A percentile compares a stretch with the other conserved stretches of the same genome.
These are phyloP conservation scores for Nyssa sinensis DNA, from an alignment of 148 eudicot species.

Conservation along the genomic window DNA sequence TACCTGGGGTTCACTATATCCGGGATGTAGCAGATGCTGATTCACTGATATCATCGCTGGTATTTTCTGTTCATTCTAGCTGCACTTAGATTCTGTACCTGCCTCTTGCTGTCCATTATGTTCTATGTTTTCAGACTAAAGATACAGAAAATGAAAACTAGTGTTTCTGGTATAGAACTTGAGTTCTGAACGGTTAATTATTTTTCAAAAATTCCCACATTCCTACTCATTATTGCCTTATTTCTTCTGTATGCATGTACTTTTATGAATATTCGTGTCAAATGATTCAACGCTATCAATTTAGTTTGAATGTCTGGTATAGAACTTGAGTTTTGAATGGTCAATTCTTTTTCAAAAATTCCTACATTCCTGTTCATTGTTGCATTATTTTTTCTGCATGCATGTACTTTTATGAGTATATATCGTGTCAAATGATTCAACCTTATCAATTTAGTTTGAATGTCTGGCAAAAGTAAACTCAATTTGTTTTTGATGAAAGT, in stretches of 20 bases:
- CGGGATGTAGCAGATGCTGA: constrained; percentile 97
- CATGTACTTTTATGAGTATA: neutral
- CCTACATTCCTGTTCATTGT: neutral
- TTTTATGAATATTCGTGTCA: neutral
- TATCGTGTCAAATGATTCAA: neutral
- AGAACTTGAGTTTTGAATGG: neutral
- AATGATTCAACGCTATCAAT: neutral
- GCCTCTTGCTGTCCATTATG: neutral
- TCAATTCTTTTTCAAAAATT: neutral
- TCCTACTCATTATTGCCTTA: neutral
- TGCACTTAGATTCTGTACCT: neutral
- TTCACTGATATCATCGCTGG: constrained; percentile 80
- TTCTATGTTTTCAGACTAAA: neutral
- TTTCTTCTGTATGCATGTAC: neutral
- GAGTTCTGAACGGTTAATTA: neutral
- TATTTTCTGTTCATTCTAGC: constrained; percentile 23
- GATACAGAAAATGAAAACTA: neutral
- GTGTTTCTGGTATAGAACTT: constrained; percentile 9
- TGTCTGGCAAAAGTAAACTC: too few relatives aligned
- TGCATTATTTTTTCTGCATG: neutral
- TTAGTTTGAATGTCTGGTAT: neutral
- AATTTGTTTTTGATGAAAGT: too few relatives aligned
- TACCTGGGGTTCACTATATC: constrained; percentile 92
- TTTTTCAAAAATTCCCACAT: neutral
- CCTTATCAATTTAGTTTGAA: neutral